Evolutionary conservation across 139 green algal species (phyloP).

Genomic region (Bryopsis sp.): DNA sequence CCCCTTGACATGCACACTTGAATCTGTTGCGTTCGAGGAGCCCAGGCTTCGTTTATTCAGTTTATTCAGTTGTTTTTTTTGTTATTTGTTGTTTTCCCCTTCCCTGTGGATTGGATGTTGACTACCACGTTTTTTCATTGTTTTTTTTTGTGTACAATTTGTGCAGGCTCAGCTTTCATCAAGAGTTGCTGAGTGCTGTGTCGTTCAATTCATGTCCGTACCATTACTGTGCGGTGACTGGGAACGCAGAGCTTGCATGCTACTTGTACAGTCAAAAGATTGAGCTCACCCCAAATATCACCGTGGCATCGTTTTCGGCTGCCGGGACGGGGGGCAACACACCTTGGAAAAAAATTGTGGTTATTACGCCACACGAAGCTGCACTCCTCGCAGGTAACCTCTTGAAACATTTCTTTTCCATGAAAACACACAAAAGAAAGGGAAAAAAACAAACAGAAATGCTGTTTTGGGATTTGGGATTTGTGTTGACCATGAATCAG

Average conservation of each 20-base stretch:
- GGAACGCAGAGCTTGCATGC: slow-evolving; percentile 1
- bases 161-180: slow-evolving; percentile 1
- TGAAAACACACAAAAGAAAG: too few species aligned
- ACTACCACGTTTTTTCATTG: too few species aligned
- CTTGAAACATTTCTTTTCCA: too few species aligned
- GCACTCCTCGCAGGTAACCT: not conserved
- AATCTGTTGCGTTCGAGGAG: too few species aligned
- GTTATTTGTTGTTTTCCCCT: too few species aligned
- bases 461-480: not conserved
- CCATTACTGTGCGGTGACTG: not conserved
- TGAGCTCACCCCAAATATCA: not conserved
- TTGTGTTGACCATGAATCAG: not conserved
- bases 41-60: too few species aligned
- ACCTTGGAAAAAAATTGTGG: not conserved
- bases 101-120: too few species aligned
- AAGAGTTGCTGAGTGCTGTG: not conserved
- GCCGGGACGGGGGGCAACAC: not conserved
- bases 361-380: not conserved
- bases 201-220: not conserved
- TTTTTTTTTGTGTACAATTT: not conserved
- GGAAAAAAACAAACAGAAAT: not conserved
- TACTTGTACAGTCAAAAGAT: not conserved
- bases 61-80: too few species aligned
- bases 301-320: not conserved
- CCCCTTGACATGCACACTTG: too few species aligned